Evolutionary conservation across 257 asterid genomes (phyloP), one percentile per base, ranked within the genome.

Genomic region (Nemophila menziesii): DNA sequence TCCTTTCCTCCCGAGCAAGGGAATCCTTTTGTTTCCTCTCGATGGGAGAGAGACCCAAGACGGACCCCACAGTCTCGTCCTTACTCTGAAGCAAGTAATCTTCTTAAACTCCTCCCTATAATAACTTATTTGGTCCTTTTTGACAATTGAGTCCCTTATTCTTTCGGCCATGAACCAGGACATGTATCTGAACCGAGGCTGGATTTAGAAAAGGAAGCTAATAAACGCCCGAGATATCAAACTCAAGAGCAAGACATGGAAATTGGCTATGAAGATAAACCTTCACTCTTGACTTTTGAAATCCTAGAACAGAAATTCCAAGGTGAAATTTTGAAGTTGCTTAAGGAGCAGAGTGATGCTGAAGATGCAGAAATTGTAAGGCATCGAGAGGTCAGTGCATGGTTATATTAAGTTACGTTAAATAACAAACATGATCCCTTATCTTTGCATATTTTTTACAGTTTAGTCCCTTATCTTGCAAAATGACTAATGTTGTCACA

Each of bases 211-310:
- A 23, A 55, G 11, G 18, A 24, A 24, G 43, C 17, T 15, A 23
- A 13, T 14, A 21, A 18, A 19, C 43, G 27, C 13, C 38, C 29
- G 13, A 13, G 50, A 20, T 13, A 6, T 6, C 49, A 48, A 34
- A 11, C 56, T 22, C 39, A 56, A 9, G 62, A 48, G 55, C 48
- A 48, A 47, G 62, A 56, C 55, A 56, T 48, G 62, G 62, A 56
- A 48, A 48, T 48, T 2, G 62, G 62, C n/a, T 56, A 46, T 19
- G 55, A 56, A 37, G 55, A 47, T 43, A 40, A 27, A 11, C 55
- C 49, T 8, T 2, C 43, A 11, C 49, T 26, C n/a, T 27, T 47
- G 20, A 47, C 44, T 24, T 48, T 56, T 39, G 55, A 47, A 26
- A 49, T 46, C 27, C 55, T 47, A 14, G 62, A 56, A 16, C 20